phyloP scores from a whole-genome alignment of 495 filamentous ascomycete genomes.

The Polyplosphaeria fusca region DNA sequence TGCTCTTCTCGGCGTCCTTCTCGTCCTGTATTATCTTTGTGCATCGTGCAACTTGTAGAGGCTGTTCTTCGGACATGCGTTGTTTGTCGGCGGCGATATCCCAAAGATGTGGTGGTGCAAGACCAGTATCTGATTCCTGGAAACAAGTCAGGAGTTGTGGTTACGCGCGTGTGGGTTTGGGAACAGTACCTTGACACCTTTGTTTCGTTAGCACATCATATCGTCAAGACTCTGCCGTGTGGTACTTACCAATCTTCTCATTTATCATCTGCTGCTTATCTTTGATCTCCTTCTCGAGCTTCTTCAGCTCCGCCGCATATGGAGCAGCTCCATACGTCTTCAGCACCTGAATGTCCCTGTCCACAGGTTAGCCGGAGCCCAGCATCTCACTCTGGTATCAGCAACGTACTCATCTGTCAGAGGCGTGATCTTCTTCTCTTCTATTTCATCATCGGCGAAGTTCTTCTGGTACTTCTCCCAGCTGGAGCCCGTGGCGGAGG shows the following conservation, averaged over 20 bases:
- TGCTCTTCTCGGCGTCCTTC: constrained; percentile 95
- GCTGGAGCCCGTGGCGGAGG: constrained; percentile 84
- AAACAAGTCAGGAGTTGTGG: constrained; percentile 16
- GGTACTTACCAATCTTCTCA: constrained; percentile 77
- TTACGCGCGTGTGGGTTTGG: constrained; percentile 11
- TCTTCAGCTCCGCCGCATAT: constrained; percentile 87
- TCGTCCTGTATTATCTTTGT: constrained; percentile 99
- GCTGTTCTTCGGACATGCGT: constrained; percentile 97
- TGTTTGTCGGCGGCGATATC: constrained; percentile 96
- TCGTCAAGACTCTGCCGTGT: not conserved
- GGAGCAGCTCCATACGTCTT: constrained; percentile 98
- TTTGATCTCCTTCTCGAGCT: constrained; percentile 97
- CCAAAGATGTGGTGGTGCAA: constrained; percentile 97
- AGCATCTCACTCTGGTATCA: constrained; percentile 5
- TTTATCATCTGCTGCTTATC: constrained; percentile 94
- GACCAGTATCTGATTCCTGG: constrained; percentile 95
- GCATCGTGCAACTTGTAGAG: constrained; percentile 93
- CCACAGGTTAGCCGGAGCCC: constrained; percentile 22
- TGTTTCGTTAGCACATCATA: constrained; percentile 4
- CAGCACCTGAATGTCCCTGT: constrained; percentile 94
- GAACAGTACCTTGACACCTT: constrained; percentile 57
- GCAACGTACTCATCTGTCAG: constrained; percentile 83
- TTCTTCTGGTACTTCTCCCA: constrained; percentile 99
- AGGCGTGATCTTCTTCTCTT: constrained; percentile 99
- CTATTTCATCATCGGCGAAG: constrained; percentile 91